Base-by-base conservation (phyloP, 257 asterid species). In the Haberlea rhodopensis region DNA sequence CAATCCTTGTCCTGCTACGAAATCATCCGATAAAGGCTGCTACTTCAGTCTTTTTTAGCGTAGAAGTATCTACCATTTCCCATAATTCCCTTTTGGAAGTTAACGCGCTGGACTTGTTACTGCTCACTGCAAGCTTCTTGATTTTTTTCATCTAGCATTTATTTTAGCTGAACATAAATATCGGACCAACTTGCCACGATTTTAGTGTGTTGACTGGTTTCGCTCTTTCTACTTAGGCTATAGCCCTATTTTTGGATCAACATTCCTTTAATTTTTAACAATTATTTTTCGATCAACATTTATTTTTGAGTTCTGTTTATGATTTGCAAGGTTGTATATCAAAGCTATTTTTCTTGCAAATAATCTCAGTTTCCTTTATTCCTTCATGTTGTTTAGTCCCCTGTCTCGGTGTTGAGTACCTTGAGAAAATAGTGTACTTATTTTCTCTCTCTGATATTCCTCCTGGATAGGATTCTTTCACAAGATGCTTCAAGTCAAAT, bases 401-500 rank as follows among this genome's bases (percentile, higher is more conserved):
- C n/a, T n/a, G 60, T 10, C 45, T 53, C 48, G 46, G 63, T 53
- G 56, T 34, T 68, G 27, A 45, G 25, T 26, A 60, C 60, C 46
- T 27, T 40, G 67, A 43, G 52, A 49, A 66, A 32, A 13, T 54
- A 43, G 8, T 65, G 25, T 34, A 37, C 27, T 60, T 69, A 8
- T 48, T 13, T 51, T 51, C 40, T 28, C 2, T 25, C 18, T 32
- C 48, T 57, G 24, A 65, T 67, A 54, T 34, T 70, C 67, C 32
- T 62, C 56, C 69, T 25, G 27, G 79, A 54, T 87, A 94, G 99
- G 99, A 94, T 69, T 90, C 95, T 57, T 94, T 94, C 80, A 90
- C 95, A 0, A 79, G 96, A 79, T 94, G 99, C 82, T 94, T 90
- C 83, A 90, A 94, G 87, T 94, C 97, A 24, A 90, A 84, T 81